A percentile compares a stretch with the other conserved stretches of the same genome.
Conservation (phyloP, 2,329 filamentous ascomycete species). For the Davidsoniella australis region DNA sequence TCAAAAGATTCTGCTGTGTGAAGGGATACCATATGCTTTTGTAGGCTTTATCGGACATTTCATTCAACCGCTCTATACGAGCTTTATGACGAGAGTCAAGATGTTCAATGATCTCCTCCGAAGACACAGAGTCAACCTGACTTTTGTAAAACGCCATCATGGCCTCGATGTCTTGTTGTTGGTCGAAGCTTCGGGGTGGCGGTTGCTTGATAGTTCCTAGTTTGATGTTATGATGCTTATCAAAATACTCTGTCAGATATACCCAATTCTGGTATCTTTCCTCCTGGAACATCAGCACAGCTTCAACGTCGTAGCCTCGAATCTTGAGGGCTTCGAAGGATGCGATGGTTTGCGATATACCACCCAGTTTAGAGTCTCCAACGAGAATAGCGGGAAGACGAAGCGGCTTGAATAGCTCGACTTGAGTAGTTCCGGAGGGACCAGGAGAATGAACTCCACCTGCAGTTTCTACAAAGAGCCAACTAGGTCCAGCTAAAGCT, state of each 20-base stretch:
- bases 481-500: slow-evolving; percentile 28
- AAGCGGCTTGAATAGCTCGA: slow-evolving; percentile 58
- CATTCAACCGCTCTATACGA: slow-evolving; percentile 41
- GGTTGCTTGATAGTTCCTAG: slow-evolving; percentile 42
- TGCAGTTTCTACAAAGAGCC: slow-evolving; percentile 62
- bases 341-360: slow-evolving; percentile 64
- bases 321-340: slow-evolving; percentile 62
- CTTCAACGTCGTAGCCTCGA: slow-evolving; percentile 62
- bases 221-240: slow-evolving; percentile 35
- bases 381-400: slow-evolving; percentile 59
- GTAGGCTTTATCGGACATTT: slow-evolving; percentile 44
- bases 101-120: slow-evolving; percentile 29
- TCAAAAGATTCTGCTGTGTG: slow-evolving; percentile 56
- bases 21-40: slow-evolving; percentile 71
- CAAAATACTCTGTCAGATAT: slow-evolving; percentile 54
- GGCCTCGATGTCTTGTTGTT: slow-evolving; percentile 31
- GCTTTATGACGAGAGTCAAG: slow-evolving; percentile 36
- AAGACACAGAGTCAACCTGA: slow-evolving; percentile 22
- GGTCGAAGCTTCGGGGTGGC: slow-evolving; percentile 28
- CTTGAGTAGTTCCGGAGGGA: slow-evolving; percentile 60
- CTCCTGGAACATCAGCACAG: slow-evolving; percentile 52
- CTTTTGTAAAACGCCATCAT: slow-evolving; percentile 49
- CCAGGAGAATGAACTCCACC: slow-evolving; percentile 67
- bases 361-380: slow-evolving; percentile 58
- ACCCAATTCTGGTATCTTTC: slow-evolving; percentile 47